Conservation (phyloP, 768 basidiomycete genomes). For the Leccinum variicolor region DNA sequence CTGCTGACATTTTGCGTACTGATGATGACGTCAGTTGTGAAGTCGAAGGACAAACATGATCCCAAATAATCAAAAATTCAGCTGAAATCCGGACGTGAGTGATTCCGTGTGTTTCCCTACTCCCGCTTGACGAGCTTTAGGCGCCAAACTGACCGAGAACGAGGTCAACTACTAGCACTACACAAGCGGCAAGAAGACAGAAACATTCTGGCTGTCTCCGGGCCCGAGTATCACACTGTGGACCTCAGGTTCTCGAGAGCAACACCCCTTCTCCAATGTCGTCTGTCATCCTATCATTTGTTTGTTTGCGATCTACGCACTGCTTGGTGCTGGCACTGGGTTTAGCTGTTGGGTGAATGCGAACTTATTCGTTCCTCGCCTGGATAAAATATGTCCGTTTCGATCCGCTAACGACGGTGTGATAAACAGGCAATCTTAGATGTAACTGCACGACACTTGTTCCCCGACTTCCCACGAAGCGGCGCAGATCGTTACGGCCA, state of each 20-base stretch:
- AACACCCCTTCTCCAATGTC: slow-evolving; percentile 3
- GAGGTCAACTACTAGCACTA: not conserved
- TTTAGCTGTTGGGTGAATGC: too few species aligned
- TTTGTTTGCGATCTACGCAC: too few species aligned
- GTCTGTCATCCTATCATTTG: not conserved
- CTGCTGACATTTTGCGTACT: not conserved
- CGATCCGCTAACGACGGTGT: too few species aligned
- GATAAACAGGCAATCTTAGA: too few species aligned
- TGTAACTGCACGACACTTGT: too few species aligned
- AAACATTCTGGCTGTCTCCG: not conserved
- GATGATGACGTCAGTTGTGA: not conserved
- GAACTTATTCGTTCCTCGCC: too few species aligned
- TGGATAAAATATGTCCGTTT: too few species aligned
- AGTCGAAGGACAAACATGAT: slow-evolving; percentile 1
- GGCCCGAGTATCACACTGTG: not conserved
- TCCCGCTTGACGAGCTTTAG: slow-evolving; percentile 1
- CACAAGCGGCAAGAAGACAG: not conserved
- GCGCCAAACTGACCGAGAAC: not conserved
- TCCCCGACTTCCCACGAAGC: too few species aligned
- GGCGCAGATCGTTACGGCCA: too few species aligned
- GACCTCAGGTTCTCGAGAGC: slow-evolving; percentile 1
- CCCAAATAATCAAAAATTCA: not conserved
- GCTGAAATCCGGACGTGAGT: slow-evolving; percentile 11
- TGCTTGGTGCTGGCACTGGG: too few species aligned
- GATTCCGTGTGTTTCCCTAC: not conserved